phyloP scores from a whole-genome alignment of 371 early-diverging fungal species.

The Circinella umbellata region DNA sequence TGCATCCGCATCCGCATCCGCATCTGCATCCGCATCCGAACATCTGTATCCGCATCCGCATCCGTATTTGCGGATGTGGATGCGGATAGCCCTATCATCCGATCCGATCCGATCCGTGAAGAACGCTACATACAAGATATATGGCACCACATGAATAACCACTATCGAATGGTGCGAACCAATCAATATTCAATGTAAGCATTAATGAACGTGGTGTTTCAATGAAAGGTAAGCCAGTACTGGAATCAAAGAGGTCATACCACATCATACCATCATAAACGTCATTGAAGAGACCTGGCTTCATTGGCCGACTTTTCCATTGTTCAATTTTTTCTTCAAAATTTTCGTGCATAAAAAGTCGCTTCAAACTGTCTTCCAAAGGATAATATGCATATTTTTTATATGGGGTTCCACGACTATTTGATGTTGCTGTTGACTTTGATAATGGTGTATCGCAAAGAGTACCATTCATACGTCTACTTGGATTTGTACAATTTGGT shows the following conservation, averaged over 20 bases:
- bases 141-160: slow-evolving; percentile 15
- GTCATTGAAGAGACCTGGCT: neutral
- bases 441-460: neutral
- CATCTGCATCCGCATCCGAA: too few species aligned
- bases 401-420: neutral
- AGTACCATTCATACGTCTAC: neutral
- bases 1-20: too few species aligned
- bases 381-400: slow-evolving; percentile 7
- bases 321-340: slow-evolving; percentile 13
- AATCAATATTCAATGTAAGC: slow-evolving; percentile 19
- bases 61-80: too few species aligned
- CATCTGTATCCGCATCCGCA: too few species aligned
- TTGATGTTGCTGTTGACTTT: neutral
- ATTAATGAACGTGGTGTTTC: slow-evolving; percentile 6
- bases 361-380: neutral
- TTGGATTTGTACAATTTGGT: neutral
- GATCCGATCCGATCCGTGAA: too few species aligned
- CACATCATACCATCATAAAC: slow-evolving; percentile 13
- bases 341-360: neutral
- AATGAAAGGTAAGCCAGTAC: neutral
- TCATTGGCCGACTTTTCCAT: neutral
- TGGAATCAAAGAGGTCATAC: neutral
- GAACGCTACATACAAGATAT: slow-evolving; percentile 8
- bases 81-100: too few species aligned
- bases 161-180: slow-evolving; percentile 17